Evolutionary conservation across 139 green algal species (phyloP).

Genomic region (Picochlorum sp.): DNA sequence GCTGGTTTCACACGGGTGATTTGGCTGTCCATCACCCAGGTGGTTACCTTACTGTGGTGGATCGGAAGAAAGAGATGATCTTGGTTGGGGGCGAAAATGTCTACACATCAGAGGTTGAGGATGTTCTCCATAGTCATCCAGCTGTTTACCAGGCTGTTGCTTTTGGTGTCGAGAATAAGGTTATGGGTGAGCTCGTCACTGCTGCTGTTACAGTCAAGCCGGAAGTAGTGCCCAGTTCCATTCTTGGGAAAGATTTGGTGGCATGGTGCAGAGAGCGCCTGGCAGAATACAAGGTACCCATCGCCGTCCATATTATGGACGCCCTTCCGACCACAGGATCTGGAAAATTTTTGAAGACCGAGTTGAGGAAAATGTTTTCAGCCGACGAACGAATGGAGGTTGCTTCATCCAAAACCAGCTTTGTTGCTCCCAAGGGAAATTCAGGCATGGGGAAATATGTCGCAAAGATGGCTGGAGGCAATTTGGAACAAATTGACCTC

Average conservation of each 20-base stretch:
- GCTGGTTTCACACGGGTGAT: conserved; percentile 76
- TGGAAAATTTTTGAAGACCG: conserved; percentile 75
- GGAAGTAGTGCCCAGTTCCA: neutral
- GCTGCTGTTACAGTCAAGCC: conserved; percentile 31
- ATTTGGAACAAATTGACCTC: too few relatives aligned
- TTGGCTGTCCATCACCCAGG: conserved; percentile 32
- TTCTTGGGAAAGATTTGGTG: conserved; percentile 32
- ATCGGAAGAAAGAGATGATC: conserved; percentile 86
- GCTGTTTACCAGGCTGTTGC: conserved; percentile 58
- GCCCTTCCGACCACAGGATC: conserved; percentile 61
- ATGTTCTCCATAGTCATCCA: conserved; percentile 58
- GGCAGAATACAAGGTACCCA: conserved; percentile 73
- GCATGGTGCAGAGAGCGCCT: conserved; percentile 58
- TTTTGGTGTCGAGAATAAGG: conserved; percentile 59
- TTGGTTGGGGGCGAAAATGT: conserved; percentile 78
- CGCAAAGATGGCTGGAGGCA: neutral
- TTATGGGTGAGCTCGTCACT: conserved; percentile 63
- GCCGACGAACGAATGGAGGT: neutral
- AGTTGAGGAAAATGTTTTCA: conserved; percentile 37
- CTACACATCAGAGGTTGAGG: conserved; percentile 80
- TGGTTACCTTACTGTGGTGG: conserved; percentile 73
- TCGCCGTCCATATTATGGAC: conserved; percentile 49
- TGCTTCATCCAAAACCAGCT: neutral
- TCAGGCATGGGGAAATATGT: neutral
- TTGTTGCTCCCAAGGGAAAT: neutral